Conservation (phyloP, 2,329 filamentous ascomycete species). For the Paecilomyces formosus region DNA sequence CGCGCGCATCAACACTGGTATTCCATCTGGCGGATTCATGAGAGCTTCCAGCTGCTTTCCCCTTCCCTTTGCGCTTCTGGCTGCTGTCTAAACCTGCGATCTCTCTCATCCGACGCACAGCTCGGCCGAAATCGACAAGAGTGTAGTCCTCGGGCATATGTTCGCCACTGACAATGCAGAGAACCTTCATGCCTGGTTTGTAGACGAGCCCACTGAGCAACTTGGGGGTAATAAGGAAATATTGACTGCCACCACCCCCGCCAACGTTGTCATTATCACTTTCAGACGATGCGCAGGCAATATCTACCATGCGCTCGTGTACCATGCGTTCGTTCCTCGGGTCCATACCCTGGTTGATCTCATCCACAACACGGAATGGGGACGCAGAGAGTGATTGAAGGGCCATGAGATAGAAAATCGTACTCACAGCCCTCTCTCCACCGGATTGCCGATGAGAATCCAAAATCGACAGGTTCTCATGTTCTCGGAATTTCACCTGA, state of each 20-base stretch:
- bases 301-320: constrained; percentile 95
- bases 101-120: constrained; percentile 26
- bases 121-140: constrained; percentile 29
- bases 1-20: not conserved
- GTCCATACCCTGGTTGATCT: constrained; percentile 99
- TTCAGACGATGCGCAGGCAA: constrained; percentile 67
- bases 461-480: constrained; percentile 75
- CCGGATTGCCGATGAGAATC: constrained; percentile 92
- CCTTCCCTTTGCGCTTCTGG: constrained; percentile 9
- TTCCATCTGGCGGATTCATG: not conserved
- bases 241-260: constrained; percentile 53
- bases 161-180: constrained; percentile 90
- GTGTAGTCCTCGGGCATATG: constrained; percentile 37
- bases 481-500: constrained; percentile 85
- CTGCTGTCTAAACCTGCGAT: constrained; percentile 12
- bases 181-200: constrained; percentile 81
- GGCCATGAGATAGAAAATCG: constrained; percentile 98
- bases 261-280: constrained; percentile 35
- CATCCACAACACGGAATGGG: constrained; percentile 95
- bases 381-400: constrained; percentile 88
- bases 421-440: constrained; percentile 91
- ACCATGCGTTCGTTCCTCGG: constrained; percentile 97
- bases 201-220: constrained; percentile 79
- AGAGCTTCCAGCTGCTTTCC: not conserved
- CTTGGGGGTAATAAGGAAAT: constrained; percentile 98